Evolutionary conservation across 441 rosid genomes (phyloP).

Genomic region (Adansonia rubrostipa): DNA sequence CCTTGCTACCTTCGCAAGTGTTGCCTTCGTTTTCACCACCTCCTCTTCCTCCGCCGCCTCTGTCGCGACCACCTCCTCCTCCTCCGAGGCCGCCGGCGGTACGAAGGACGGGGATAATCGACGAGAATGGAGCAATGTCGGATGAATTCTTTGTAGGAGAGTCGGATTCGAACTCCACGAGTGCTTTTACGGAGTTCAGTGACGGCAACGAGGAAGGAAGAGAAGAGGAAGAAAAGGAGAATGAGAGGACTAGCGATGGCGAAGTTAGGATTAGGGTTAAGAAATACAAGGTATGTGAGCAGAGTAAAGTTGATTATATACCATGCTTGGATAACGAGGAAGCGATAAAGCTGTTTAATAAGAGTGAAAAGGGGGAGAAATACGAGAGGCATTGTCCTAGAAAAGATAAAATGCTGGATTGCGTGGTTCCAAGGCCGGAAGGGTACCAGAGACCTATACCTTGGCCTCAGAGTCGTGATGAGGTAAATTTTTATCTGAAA

Average conservation of each 20-base stretch:
- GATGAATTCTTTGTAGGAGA: constrained; percentile 54
- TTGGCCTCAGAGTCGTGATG: constrained; percentile 62
- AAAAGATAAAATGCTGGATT: constrained; percentile 39
- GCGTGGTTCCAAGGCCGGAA: constrained; percentile 53
- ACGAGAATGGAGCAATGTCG: constrained; percentile 60
- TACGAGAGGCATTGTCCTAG: constrained; percentile 62
- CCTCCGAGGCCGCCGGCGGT: constrained; percentile 44
- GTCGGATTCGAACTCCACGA: constrained; percentile 42
- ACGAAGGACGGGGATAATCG: constrained; percentile 50
- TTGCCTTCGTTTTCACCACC: constrained; percentile 25
- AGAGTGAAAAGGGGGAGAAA: constrained; percentile 43
- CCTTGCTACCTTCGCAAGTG: constrained; percentile 6
- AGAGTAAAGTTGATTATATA: constrained; percentile 46
- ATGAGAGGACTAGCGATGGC: constrained; percentile 12
- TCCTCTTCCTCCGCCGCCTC: constrained; percentile 24
- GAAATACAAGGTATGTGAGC: constrained; percentile 36
- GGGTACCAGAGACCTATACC: constrained; percentile 52
- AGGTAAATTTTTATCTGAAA: constrained; percentile 37
- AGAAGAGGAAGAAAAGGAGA: constrained; percentile 25
- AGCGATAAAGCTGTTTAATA: constrained; percentile 44
- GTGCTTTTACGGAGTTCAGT: neutral
- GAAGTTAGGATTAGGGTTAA: constrained; percentile 30
- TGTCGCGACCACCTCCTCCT: constrained; percentile 37
- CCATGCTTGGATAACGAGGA: constrained; percentile 51
- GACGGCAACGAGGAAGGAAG: constrained; percentile 36